Evolutionary conservation across 2,329 filamentous ascomycete genomes (phyloP), one percentile per base, ranked within the genome.

Genomic region (Lachnellula cervina): DNA sequence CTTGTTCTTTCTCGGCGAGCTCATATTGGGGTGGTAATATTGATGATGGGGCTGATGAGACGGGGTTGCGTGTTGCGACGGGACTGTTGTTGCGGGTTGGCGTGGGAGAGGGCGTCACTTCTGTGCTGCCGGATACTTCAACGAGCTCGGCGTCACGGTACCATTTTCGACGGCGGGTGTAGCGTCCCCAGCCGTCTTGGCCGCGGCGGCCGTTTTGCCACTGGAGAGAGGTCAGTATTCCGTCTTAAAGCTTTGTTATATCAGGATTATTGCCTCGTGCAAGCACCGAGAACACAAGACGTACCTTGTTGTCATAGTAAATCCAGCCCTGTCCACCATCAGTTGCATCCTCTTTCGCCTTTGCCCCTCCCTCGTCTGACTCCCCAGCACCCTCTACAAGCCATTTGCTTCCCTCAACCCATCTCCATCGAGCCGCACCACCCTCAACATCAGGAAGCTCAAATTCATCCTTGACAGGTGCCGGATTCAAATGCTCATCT

Each of bases 281-380:
- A 23, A 23, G 21, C 21, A 23, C 21, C 21, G 21, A 23, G 21
- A 23, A 23, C 21, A 23, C 21, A 23, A 17, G 23, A 21, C 44
- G 9, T 74, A 90, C 90, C 84, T 96, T 97, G 70, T 93, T 97
- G 68, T 99, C 94, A 69, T 97, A 99, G 72, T 94, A 99, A 38
- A 96, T 90, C 94, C 94, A 99, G 1, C 92, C 94, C 63, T 86
- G 84, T 77, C 81, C 69, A 69, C 75, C 62, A 54, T 74, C 71
- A 52, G 62, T 63, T 59, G 65, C 40, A 44, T 63, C 63, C n/a
- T 61, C 65, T 64, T 68, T 73, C 70, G 65, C 68, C 55, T 68
- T 75, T 62, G 5, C 65, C 68, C 76, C 66, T 62, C 73, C 68
- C 69, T 73, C 66, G 5, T 74, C 75, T 50, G 73, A 80, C 72